A percentile compares a stretch with the other conserved stretches of the same genome.
Evolutionary conservation across 2,329 filamentous ascomycete species (phyloP).

Genomic region (Beauveria caledonica): DNA sequence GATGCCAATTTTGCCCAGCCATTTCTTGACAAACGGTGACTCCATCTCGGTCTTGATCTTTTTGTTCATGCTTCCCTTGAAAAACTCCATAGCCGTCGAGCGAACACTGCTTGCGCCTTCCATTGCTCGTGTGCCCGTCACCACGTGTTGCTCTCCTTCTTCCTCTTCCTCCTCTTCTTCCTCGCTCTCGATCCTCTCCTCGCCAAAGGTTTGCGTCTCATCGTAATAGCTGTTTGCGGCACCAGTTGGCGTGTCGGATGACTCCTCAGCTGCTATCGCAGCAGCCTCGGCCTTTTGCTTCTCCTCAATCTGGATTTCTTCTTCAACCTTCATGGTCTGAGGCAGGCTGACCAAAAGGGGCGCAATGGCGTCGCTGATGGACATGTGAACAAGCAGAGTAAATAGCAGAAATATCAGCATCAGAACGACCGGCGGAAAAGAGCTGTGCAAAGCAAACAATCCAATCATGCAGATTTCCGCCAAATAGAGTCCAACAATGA

Average conservation of each 20-base stretch:
- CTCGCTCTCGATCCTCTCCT: constrained; percentile 8
- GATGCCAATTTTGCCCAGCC: constrained; percentile 21
- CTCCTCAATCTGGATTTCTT: constrained; percentile 36
- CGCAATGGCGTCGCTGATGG: constrained; percentile 62
- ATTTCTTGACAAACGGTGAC: constrained; percentile 20
- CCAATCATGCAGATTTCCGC: constrained; percentile 77
- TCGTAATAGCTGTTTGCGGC: constrained; percentile 30
- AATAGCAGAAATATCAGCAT: constrained; percentile 72
- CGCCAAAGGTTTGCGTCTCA: constrained; percentile 13
- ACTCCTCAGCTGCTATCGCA: constrained; percentile 18
- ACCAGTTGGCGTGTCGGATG: constrained; percentile 16
- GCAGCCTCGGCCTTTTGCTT: constrained; percentile 35
- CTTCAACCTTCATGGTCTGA: constrained; percentile 54
- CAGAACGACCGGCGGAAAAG: constrained; percentile 61
- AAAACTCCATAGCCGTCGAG: constrained; percentile 23
- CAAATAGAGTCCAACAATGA: constrained; percentile 77
- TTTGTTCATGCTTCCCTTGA: constrained; percentile 29
- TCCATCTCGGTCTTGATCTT: constrained; percentile 22
- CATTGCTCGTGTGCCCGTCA: constrained; percentile 22
- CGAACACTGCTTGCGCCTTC: constrained; percentile 31
- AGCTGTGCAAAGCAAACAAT: constrained; percentile 63
- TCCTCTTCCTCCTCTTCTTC: constrained; percentile 24
- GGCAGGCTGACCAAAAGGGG: constrained; percentile 75
- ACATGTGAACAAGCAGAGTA: constrained; percentile 66
- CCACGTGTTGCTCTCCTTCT: constrained; percentile 16